Conservation (phyloP, 305 asterid species). For the Salvia sclarea region DNA sequence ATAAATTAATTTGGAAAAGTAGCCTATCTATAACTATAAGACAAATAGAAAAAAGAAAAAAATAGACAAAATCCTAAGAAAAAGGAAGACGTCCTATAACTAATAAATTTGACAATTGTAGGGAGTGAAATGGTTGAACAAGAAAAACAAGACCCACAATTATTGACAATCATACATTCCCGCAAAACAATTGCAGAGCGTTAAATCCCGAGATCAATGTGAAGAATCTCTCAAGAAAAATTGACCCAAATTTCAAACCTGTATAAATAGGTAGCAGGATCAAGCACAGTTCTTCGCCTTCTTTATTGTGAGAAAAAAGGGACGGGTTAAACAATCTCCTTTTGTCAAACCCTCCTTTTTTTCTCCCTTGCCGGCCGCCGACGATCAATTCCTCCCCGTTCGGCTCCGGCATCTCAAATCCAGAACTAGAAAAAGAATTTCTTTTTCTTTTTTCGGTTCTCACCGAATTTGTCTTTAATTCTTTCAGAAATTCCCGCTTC, state of each 20-base stretch:
- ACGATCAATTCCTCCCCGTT: slow-evolving; percentile 4
- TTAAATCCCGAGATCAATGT: background rate
- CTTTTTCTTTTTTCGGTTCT: slow-evolving; percentile 11
- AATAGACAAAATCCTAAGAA: background rate
- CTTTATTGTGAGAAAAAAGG: slow-evolving; percentile 13
- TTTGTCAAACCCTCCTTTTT: slow-evolving; percentile 9
- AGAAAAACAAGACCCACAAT: background rate
- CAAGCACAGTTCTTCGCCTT: background rate
- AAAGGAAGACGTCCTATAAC: background rate
- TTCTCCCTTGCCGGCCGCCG: slow-evolving; percentile 38
- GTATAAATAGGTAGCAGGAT: background rate
- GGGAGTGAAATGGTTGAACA: slow-evolving; percentile 7
- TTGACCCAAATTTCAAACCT: background rate
- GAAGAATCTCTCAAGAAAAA: slow-evolving; percentile 5
- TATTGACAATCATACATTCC: slow-evolving; percentile 17
- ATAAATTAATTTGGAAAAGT: too few relatives aligned
- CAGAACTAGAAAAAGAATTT: background rate
- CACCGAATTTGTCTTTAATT: background rate
- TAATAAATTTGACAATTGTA: background rate
- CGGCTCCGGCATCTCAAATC: background rate
- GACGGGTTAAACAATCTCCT: slow-evolving; percentile 21
- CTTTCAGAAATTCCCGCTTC: background rate
- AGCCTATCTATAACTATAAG: too few relatives aligned
- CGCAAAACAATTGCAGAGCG: slow-evolving; percentile 21
- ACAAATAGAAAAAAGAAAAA: background rate